These are phyloP conservation scores for Sarocladium brachiariae DNA, from an alignment of 2,329 filamentous ascomycete genomes.

Conservation along the genomic window DNA sequence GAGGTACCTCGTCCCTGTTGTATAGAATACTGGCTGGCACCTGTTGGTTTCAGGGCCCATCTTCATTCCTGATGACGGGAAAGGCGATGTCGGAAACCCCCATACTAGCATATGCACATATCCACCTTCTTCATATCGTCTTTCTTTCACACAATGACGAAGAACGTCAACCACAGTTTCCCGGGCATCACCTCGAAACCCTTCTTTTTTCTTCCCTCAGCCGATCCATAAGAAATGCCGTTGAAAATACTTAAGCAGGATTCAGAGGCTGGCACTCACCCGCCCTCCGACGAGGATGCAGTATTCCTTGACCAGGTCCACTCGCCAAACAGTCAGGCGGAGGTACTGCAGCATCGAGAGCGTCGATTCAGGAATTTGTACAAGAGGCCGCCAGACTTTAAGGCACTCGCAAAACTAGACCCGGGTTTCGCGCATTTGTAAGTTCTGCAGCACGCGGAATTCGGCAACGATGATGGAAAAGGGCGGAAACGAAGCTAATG, in stretches of 20 bases:
- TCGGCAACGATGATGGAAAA: too few species aligned
- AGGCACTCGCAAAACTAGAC: conserved; percentile 33
- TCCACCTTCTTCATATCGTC: neutral
- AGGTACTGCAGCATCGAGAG: conserved; percentile 15
- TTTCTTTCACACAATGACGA: too few species aligned
- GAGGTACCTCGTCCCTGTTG: too few species aligned
- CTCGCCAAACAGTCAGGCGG: neutral
- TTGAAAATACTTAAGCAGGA: neutral
- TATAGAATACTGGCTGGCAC: too few species aligned
- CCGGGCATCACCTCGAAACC: neutral
- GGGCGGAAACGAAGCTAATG: too few species aligned
- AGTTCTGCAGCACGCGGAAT: too few species aligned
- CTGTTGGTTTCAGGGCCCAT: neutral
- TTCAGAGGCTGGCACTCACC: neutral
- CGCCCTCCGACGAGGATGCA: neutral
- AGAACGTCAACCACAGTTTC: neutral
- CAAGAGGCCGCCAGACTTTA: conserved; percentile 34
- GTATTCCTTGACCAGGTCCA: neutral
- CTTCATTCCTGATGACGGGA: neutral
- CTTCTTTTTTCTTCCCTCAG: too few species aligned
- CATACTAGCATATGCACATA: conserved; percentile 2
- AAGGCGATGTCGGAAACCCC: neutral
- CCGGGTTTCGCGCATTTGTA: conserved; percentile 36
- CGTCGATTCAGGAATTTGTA: conserved; percentile 32
- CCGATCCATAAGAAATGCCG: neutral